Base-by-base conservation (phyloP, 352 stramenopile species). In the Pythium monospermum region DNA sequence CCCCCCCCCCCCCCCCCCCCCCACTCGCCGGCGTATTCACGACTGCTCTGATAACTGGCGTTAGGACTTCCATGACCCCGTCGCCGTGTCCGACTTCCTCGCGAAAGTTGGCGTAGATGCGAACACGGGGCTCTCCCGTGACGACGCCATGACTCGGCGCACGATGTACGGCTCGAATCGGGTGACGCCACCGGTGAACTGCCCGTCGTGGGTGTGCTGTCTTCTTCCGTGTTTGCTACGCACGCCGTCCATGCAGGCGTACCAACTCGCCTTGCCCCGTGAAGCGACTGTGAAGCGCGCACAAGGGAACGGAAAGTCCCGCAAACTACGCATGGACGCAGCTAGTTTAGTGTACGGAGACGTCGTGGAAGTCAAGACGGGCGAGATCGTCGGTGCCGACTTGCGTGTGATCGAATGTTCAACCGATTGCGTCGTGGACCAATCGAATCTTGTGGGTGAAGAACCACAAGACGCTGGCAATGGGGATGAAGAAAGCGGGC, bases 161-260 rank as follows among this genome's bases (percentile, higher is more conserved):
- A 39, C 61, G 16, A 51, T 88, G 19, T 83, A 87, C 65, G 89
- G 86, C 25, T 69, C 90, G 31, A 98, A 98, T 65, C 72, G 81
- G 35, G 81, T 98, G 48, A 83, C 78, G 36, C 86, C 89, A 30
- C 94, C 94, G 1, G 75, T 97, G 3, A 83, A 97, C 57, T 98
- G 92, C 55, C 94, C 94, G 6, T 90, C 87, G 32, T 98, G 91
- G 92, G 61, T 97, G 16, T 98, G 94, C 61, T 96, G 87, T 53
- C 52, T 98, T 47, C 64, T 98, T 43, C 92, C 94, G 7, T 98
- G 92, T 68, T 87, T 98, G 28, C 81, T 96, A 53, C 82, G 87
- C 43, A 89, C 92, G 18, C 59, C 79, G 15, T 91, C 80, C 39
- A 98, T 98, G 88, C 90, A 95, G 66, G 67, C 78, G 35, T 98